Evolutionary conservation across 257 asterid species (phyloP).

Genomic region (Cordia subcordata): DNA sequence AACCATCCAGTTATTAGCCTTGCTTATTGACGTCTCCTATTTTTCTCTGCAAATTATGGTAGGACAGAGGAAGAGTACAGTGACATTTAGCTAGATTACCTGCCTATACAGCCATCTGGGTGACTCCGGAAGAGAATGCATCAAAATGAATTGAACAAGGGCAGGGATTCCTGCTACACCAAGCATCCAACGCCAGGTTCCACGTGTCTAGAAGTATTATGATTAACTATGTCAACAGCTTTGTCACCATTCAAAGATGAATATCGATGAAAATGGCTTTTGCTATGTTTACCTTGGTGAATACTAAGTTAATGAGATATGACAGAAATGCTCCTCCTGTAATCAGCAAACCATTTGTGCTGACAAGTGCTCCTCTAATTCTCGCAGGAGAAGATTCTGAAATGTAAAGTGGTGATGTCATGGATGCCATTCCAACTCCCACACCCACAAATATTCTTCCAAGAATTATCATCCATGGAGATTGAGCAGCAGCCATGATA

Average conservation of each 20-base stretch:
- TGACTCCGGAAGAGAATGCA: conserved; percentile 84
- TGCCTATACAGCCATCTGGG: conserved; percentile 78
- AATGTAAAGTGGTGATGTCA: conserved; percentile 76
- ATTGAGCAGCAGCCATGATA: conserved; percentile 53
- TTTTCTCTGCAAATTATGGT: background rate
- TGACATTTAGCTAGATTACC: conserved; percentile 20
- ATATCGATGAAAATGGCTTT: background rate
- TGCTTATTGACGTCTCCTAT: background rate
- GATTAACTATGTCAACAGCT: background rate
- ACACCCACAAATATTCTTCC: conserved; percentile 74
- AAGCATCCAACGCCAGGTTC: conserved; percentile 94
- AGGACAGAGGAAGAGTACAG: too few species aligned
- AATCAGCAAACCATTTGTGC: conserved; percentile 74
- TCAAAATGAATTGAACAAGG: conserved; percentile 51
- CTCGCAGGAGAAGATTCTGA: conserved; percentile 87
- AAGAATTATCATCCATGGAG: conserved; percentile 63
- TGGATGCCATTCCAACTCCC: conserved; percentile 94
- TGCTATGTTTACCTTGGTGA: conserved; percentile 43
- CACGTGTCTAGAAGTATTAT: conserved; percentile 31
- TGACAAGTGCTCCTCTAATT: conserved; percentile 73
- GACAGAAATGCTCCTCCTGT: conserved; percentile 79
- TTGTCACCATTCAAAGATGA: background rate
- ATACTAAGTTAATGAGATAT: conserved; percentile 69
- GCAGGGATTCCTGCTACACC: conserved; percentile 83
- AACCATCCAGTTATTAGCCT: background rate